phyloP scores from a whole-genome alignment of 306 rosid species.

The Sophora flavescens region DNA sequence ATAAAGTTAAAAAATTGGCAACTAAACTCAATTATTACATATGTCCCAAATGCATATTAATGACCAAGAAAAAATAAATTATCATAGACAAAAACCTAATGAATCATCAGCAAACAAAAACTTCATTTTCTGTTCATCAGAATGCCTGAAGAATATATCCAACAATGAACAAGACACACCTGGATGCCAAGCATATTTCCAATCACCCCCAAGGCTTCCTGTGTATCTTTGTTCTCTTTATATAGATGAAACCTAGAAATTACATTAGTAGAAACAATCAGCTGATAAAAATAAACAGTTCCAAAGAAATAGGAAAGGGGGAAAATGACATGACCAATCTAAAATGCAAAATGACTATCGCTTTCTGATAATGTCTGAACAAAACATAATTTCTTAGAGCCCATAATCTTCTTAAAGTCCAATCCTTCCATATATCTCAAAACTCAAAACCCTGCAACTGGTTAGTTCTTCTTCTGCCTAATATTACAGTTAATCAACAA shows the following conservation, averaged over 20 bases:
- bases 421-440: constrained; percentile 25
- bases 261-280: constrained; percentile 38
- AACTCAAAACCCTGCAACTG: neutral
- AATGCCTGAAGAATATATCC: constrained; percentile 14
- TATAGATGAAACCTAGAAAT: constrained; percentile 83
- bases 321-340: constrained; percentile 18
- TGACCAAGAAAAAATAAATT: constrained; percentile 6
- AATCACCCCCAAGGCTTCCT: constrained; percentile 86
- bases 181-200: constrained; percentile 93
- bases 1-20: neutral
- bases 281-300: constrained; percentile 34
- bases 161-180: constrained; percentile 55
- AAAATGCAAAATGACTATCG: constrained; percentile 33
- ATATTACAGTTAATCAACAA: constrained; percentile 22
- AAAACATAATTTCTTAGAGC: constrained; percentile 8
- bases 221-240: constrained; percentile 98
- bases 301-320: constrained; percentile 8
- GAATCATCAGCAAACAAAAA: constrained; percentile 39
- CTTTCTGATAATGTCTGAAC: constrained; percentile 26
- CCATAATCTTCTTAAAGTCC: constrained; percentile 19
- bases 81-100: constrained; percentile 24
- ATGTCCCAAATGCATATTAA: constrained; percentile 19
- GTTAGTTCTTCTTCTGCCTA: neutral
- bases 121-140: neutral
- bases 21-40: neutral